phyloP scores from a whole-genome alignment of 345 rosid species.

The Pseudoturritis turrita region DNA sequence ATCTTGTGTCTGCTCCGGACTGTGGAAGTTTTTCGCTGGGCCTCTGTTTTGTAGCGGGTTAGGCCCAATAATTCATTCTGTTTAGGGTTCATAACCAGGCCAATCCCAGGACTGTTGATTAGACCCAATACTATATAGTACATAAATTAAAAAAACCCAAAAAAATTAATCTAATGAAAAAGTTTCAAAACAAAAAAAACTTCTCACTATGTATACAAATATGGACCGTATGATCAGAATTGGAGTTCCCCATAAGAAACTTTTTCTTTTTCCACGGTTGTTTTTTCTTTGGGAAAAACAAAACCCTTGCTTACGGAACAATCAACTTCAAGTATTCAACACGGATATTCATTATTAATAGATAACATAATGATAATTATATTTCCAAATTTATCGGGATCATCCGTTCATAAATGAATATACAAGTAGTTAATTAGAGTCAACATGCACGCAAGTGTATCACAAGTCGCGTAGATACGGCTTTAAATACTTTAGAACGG shows the following conservation, averaged over 20 bases:
- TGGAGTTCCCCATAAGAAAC: neutral
- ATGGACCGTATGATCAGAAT: conserved; percentile 13
- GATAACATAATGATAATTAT: neutral
- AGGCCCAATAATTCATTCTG: too few relatives aligned
- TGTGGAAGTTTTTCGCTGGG: too few relatives aligned
- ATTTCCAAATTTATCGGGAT: conserved; percentile 1
- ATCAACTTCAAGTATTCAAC: conserved; percentile 7
- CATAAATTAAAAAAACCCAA: too few relatives aligned
- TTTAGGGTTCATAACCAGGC: too few relatives aligned
- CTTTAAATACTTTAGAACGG: conserved; percentile 14
- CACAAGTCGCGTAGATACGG: too few relatives aligned
- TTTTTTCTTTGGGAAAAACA: neutral
- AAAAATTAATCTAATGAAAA: too few relatives aligned
- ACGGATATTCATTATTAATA: conserved; percentile 11
- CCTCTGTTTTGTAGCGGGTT: too few relatives aligned
- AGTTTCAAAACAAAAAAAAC: too few relatives aligned
- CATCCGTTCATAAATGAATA: neutral
- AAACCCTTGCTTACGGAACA: conserved; percentile 17
- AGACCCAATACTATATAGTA: too few relatives aligned
- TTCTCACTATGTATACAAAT: neutral
- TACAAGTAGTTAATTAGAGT: neutral
- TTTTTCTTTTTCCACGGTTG: neutral
- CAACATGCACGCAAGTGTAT: conserved; percentile 11
- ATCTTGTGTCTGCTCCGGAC: too few relatives aligned
- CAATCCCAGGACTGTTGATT: too few relatives aligned